Evolutionary conservation across 106 monocot species (phyloP).

Genomic region (Phalaenopsis aphrodite): DNA sequence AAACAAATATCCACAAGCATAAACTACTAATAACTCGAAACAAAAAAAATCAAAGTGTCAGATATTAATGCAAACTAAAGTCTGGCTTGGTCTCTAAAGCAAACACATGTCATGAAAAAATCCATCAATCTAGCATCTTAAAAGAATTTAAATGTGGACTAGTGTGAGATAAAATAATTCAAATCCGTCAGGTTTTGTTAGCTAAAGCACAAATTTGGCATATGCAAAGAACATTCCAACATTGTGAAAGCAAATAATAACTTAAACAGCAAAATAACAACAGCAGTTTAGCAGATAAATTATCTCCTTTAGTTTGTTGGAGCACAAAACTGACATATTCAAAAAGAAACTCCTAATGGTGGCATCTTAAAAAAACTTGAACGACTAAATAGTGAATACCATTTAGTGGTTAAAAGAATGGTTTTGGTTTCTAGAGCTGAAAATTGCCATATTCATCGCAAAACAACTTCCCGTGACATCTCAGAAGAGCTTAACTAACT

Average conservation of each 20-base stretch:
- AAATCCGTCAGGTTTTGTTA: neutral
- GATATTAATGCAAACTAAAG: neutral
- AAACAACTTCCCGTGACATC: neutral
- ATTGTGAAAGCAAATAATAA: neutral
- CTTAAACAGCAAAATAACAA: neutral
- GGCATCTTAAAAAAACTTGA: neutral
- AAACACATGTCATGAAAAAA: neutral
- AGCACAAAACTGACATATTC: too few relatives aligned
- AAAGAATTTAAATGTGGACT: neutral
- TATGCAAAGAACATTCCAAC: neutral
- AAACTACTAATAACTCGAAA: neutral
- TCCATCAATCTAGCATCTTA: neutral
- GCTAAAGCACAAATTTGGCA: neutral
- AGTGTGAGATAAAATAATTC: neutral
- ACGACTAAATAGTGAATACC: neutral
- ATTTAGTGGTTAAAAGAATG: neutral
- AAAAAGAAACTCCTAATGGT: neutral
- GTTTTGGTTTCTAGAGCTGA: neutral
- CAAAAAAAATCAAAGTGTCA: neutral
- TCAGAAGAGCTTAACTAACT: neutral
- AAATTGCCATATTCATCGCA: neutral
- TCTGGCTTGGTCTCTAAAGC: neutral
- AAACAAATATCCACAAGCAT: neutral
- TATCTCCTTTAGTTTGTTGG: neutral
- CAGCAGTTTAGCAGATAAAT: neutral